phyloP scores from a whole-genome alignment of 2,329 filamentous ascomycete species.

The Neospermospora avenae region DNA sequence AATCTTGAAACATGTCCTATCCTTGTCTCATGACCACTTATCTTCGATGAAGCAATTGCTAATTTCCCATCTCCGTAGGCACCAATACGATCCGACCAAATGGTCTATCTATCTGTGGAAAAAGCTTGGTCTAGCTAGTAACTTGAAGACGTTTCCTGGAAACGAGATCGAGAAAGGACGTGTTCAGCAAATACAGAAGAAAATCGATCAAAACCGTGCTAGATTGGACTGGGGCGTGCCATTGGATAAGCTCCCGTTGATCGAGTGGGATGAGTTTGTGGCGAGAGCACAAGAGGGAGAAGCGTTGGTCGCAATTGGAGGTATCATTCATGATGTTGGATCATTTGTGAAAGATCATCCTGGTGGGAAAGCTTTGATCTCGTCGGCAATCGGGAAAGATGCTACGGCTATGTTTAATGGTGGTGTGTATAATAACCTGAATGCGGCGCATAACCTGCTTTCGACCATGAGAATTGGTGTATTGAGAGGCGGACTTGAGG shows the following conservation, averaged over 20 bases:
- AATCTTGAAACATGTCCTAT: too few relatives aligned
- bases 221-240: constrained; percentile 85
- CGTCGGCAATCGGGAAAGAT: constrained; percentile 78
- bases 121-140: constrained; percentile 76
- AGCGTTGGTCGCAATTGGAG: constrained; percentile 72
- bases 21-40: too few relatives aligned
- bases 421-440: constrained; percentile 85
- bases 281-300: constrained; percentile 74
- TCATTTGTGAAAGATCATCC: constrained; percentile 87
- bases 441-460: constrained; percentile 83
- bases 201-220: constrained; percentile 84
- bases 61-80: too few relatives aligned
- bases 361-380: constrained; percentile 86
- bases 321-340: constrained; percentile 81
- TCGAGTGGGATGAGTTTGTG: constrained; percentile 84
- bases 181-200: constrained; percentile 87
- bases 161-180: constrained; percentile 94
- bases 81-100: constrained; percentile 90
- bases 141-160: constrained; percentile 85
- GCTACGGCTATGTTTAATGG: constrained; percentile 90
- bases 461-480: constrained; percentile 87
- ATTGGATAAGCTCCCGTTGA: constrained; percentile 78
- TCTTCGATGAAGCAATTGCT: too few relatives aligned
- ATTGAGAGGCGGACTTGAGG: constrained; percentile 80
- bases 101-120: constrained; percentile 86